A percentile compares a stretch with the other conserved stretches of the same genome.
These are phyloP conservation scores for Yamadazyma jaroonii DNA, from an alignment of 1,139 yeast species.

Conservation along the genomic window DNA sequence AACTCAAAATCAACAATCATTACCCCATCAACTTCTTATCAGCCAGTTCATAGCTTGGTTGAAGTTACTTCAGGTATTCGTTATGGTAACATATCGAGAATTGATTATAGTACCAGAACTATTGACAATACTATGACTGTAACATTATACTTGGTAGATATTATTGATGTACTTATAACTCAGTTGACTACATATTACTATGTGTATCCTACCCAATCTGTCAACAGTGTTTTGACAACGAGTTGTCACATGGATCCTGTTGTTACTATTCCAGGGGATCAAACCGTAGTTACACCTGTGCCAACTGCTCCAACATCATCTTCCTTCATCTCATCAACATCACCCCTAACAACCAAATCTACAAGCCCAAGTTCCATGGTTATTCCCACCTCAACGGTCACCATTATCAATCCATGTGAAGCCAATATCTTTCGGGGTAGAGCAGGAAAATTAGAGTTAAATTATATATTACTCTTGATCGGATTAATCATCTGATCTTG, in stretches of 20 bases:
- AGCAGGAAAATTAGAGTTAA: neutral
- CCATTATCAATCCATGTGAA: slow-evolving; percentile 3
- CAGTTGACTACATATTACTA: slow-evolving; percentile 7
- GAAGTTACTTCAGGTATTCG: neutral
- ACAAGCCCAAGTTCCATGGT: neutral
- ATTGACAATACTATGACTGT: slow-evolving; percentile 4
- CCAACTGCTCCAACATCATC: too few species aligned
- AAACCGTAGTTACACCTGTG: too few species aligned
- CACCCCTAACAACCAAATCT: neutral
- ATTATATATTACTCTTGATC: neutral
- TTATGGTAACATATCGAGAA: slow-evolving; percentile 2
- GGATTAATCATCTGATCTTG: neutral
- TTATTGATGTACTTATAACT: slow-evolving; percentile 6
- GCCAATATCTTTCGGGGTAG: neutral
- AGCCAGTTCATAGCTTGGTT: too few species aligned
- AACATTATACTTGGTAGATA: slow-evolving; percentile 6
- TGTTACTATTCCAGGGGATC: neutral
- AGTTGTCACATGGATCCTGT: neutral
- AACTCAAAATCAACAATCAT: neutral
- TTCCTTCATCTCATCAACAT: too few species aligned
- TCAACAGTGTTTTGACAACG: neutral
- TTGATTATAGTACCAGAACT: slow-evolving; percentile 7
- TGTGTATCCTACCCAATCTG: slow-evolving; percentile 1
- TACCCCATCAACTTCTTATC: slow-evolving; percentile 6
- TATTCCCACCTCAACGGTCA: neutral